These are phyloP conservation scores for Silybum marianum DNA, from an alignment of 129 eudicot species.

Conservation along the genomic window DNA sequence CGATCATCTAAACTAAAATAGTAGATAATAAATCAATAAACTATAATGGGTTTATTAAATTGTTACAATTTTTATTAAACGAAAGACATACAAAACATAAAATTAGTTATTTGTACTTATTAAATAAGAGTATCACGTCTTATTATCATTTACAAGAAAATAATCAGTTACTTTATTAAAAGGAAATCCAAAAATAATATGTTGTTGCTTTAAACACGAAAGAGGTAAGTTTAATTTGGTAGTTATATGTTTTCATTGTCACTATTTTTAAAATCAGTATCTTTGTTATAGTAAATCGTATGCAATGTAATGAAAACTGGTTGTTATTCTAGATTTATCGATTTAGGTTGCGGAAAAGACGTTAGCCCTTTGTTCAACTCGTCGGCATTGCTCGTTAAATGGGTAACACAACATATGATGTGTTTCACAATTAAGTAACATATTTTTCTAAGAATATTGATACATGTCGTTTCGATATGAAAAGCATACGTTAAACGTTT, in stretches of 20 bases:
- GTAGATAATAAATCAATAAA: no score
- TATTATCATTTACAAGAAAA: background rate
- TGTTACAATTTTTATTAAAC: no score
- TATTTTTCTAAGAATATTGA: conserved; percentile 1
- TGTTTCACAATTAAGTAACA: conserved; percentile 19
- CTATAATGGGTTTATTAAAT: background rate
- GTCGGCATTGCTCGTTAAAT: conserved; percentile 5
- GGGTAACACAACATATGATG: background rate
- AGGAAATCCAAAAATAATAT: background rate
- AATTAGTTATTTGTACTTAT: background rate
- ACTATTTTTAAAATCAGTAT: background rate
- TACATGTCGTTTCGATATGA: background rate
- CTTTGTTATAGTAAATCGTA: background rate
- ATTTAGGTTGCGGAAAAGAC: background rate
- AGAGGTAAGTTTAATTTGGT: background rate
- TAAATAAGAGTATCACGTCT: no score
- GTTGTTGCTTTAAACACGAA: background rate
- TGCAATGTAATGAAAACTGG: background rate
- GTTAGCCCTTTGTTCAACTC: background rate
- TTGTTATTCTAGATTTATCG: background rate
- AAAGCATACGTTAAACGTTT: background rate
- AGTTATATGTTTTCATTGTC: background rate
- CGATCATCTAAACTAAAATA: no score
- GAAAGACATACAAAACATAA: background rate
- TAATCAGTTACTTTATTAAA: no score